Base-by-base conservation (phyloP, 78 protist species). In the Dictyostelium capitatum region DNA sequence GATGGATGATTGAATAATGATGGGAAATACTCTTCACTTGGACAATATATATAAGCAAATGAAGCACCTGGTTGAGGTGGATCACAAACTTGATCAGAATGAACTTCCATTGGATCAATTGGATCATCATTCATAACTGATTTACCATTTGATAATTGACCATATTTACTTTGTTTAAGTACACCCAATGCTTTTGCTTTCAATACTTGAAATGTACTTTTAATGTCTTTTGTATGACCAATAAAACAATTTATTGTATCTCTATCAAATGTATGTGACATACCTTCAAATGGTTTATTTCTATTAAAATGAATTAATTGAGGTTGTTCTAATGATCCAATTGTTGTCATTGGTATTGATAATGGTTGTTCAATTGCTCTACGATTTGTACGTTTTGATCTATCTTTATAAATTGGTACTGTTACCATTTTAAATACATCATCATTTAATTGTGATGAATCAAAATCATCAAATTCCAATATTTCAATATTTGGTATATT, bases 291-390 rank as follows among this genome's bases (percentile, higher is more conserved):
- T 17, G 23, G 62, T 20, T 20, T 25, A 56, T 0, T 56, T 56
- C 10, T 56, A 20, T 53, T 3, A 6, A 4, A 2, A 91, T 37
- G 30, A 94, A 19, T 41, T 65, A 72, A 64, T 28, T 64, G 37
- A 83, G 82, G 7, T 78, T 70, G 56, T 64, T 57, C n/a, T n/a
- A n/a, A n/a, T n/a, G n/a, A n/a, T n/a, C n/a, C n/a, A n/a, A n/a
- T 28, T 15, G 94, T 9, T 9, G 47, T 12, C 98, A 59, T 12
- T 48, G 48, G 17, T 97, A 32, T 95, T 98, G 99, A 10, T 95
- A 96, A 3, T 37, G 43, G 43, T 37, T 37, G 43, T 37, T 37
- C 43, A 37, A 37, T 37, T 37, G 43, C 43, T 37, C 43, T 37
- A 37, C 43, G 43, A 37, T 37, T 37, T 37, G 43, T 37, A 37